Conservation (phyloP, 306 rosid species). For the Myrica gale region DNA sequence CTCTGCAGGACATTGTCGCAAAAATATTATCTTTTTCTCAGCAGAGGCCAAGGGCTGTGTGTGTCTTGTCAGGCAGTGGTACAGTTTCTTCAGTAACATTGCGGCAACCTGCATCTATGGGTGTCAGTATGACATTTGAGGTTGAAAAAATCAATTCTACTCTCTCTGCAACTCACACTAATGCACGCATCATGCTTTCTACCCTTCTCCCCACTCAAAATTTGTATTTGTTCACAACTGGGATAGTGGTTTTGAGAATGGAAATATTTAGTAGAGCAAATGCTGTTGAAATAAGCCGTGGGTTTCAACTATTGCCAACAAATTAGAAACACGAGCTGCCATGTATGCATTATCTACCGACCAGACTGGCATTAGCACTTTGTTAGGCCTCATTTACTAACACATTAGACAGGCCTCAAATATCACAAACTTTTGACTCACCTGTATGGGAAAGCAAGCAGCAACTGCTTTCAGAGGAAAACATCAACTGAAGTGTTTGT, state of each 20-base stretch:
- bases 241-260: not conserved
- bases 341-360: not conserved
- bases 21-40: slow-evolving; percentile 72
- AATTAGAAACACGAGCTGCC: not conserved
- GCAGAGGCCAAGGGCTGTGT: slow-evolving; percentile 85
- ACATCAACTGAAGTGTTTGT: too few relatives aligned
- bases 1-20: slow-evolving; percentile 74
- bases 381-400: too few relatives aligned
- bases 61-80: slow-evolving; percentile 85
- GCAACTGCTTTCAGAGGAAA: too few relatives aligned
- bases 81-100: slow-evolving; percentile 70
- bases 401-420: too few relatives aligned
- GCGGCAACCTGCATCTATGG: slow-evolving; percentile 86
- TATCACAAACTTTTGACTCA: too few relatives aligned
- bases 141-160: slow-evolving; percentile 38
- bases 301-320: not conserved
- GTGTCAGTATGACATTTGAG: slow-evolving; percentile 66
- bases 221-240: not conserved
- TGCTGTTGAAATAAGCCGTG: not conserved
- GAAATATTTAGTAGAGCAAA: not conserved
- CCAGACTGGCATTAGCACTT: not conserved
- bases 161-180: not conserved
- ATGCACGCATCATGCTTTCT: not conserved
- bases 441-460: too few relatives aligned
- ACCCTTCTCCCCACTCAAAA: not conserved